Percentiles rank a stretch among this genome's conserved stretches.
These are phyloP conservation scores for Entophlyctis helioformis DNA, from an alignment of 192 early-diverging fungal genomes.

Conservation along the genomic window DNA sequence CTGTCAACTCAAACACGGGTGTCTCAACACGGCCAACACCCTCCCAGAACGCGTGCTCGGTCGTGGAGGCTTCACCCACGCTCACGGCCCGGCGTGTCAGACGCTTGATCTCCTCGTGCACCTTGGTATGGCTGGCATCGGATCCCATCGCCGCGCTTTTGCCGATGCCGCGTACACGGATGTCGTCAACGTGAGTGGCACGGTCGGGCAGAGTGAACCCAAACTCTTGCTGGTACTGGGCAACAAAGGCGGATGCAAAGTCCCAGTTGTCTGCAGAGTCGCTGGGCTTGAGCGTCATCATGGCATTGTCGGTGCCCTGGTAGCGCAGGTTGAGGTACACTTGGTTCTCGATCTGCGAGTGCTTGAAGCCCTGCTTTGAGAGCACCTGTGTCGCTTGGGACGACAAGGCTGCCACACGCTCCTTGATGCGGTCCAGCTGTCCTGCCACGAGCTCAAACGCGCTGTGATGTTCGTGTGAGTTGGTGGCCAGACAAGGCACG, in stretches of 20 bases:
- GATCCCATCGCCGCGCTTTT: conserved; percentile 8
- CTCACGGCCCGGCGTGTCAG: conserved; percentile 4
- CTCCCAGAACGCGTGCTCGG: conserved; percentile 64
- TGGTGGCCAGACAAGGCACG: no score
- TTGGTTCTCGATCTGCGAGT: conserved; percentile 38
- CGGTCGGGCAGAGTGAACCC: conserved; percentile 83
- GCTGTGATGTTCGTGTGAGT: no score
- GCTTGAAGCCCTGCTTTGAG: conserved; percentile 56
- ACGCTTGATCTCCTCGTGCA: conserved; percentile 36
- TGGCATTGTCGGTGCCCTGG: conserved; percentile 80
- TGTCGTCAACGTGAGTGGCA: conserved; percentile 75
- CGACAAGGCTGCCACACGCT: conserved; percentile 38
- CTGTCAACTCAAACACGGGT: conserved; percentile 56
- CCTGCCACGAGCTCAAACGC: neutral
- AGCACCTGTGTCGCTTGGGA: conserved; percentile 38
- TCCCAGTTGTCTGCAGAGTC: conserved; percentile 39
- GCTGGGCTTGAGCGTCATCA: conserved; percentile 73
- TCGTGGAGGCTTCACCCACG: conserved; percentile 16
- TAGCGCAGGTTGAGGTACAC: conserved; percentile 83
- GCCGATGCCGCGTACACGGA: conserved; percentile 83
- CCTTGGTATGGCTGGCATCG: conserved; percentile 9
- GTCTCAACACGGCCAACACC: conserved; percentile 49
- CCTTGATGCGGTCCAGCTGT: conserved; percentile 27
- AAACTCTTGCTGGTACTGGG: conserved; percentile 82
- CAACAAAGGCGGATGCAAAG: conserved; percentile 55